Evolutionary conservation across 140 eudicot genomes (phyloP).

Genomic region (Stevia rebaudiana): DNA sequence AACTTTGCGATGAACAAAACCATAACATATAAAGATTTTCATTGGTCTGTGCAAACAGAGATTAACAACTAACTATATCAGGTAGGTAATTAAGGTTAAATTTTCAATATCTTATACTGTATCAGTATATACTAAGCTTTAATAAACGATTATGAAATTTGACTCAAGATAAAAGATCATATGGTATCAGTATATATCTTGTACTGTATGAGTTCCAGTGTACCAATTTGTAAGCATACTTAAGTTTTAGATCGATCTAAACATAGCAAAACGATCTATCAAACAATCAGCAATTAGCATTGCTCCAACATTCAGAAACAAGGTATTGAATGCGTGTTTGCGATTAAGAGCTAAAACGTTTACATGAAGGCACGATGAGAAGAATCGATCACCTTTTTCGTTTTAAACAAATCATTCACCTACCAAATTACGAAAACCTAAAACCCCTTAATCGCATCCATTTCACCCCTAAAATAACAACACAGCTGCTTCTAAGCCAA

Average conservation of each 20-base stretch:
- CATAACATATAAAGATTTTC: background rate
- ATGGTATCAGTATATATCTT: background rate
- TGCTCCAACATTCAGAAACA: slow-evolving; percentile 9
- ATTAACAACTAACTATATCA: background rate
- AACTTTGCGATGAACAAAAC: too few species aligned
- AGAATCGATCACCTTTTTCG: background rate
- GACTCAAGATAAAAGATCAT: background rate
- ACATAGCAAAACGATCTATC: background rate
- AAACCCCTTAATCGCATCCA: slow-evolving; percentile 10
- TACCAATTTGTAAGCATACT: background rate
- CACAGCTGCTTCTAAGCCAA: background rate
- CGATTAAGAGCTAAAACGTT: background rate
- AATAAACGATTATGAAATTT: background rate
- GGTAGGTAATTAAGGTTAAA: background rate
- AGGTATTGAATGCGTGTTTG: background rate
- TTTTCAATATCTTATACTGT: background rate
- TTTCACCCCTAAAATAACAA: background rate
- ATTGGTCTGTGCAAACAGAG: background rate
- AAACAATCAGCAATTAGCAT: background rate
- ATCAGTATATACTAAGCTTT: background rate
- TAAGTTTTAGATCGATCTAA: background rate
- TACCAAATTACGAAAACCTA: slow-evolving; percentile 8
- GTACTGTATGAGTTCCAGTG: background rate
- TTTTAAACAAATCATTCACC: background rate
- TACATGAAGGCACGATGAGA: background rate